A percentile compares a stretch with the other conserved stretches of the same genome.
Conservation (phyloP, 805 yeast species). For the Ogataea polymorpha region DNA sequence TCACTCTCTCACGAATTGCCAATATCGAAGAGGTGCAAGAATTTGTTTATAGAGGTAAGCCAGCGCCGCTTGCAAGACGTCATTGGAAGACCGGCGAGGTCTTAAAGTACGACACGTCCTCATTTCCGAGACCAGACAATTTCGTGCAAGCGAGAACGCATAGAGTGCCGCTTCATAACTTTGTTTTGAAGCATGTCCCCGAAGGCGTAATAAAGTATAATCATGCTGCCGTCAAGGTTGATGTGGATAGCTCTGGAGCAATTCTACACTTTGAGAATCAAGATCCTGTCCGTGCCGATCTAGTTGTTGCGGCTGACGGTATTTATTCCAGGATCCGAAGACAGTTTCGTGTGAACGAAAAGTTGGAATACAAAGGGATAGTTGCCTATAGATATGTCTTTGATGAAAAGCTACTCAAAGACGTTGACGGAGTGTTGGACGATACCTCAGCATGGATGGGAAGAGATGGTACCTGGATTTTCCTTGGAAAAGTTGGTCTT, state of each 20-base stretch:
- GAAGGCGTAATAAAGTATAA: background rate
- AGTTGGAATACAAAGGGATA: background rate
- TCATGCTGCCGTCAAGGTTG: background rate
- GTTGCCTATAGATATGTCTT: background rate
- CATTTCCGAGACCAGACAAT: background rate
- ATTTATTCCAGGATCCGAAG: background rate
- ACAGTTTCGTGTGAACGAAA: background rate
- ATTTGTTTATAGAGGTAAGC: constrained; percentile 1
- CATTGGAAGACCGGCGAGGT: background rate
- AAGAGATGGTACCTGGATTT: background rate
- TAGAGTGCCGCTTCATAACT: background rate
- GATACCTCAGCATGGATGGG: constrained; percentile 1
- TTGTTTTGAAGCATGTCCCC: constrained; percentile 1
- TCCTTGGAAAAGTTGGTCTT: background rate
- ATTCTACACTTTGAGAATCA: background rate
- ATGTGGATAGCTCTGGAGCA: background rate
- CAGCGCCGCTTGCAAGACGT: background rate
- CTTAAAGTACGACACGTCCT: background rate
- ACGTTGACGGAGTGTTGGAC: background rate
- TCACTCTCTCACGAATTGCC: constrained; percentile 1
- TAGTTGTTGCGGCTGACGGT: background rate
- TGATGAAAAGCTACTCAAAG: background rate
- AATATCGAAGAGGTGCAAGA: background rate
- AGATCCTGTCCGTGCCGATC: background rate
- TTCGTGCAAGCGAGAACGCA: constrained; percentile 2